phyloP scores from a whole-genome alignment of 2,329 filamentous ascomycete genomes.

The Penicillium sp. region DNA sequence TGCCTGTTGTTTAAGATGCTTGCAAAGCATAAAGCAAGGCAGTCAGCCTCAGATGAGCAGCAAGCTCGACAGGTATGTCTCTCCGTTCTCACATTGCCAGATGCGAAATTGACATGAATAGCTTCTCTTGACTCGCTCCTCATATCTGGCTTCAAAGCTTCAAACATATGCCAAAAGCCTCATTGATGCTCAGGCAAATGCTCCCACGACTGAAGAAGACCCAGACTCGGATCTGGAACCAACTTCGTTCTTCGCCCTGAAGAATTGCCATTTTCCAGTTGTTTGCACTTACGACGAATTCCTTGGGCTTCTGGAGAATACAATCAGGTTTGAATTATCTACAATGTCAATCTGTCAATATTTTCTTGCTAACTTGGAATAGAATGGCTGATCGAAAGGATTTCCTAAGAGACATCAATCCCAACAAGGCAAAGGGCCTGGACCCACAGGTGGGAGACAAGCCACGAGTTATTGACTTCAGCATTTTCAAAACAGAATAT shows the following conservation, averaged over 20 bases:
- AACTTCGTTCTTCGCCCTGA: conserved; percentile 17
- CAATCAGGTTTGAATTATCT: conserved; percentile 5
- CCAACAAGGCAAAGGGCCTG: background rate
- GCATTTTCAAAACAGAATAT: conserved; percentile 26
- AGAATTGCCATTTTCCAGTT: conserved; percentile 25
- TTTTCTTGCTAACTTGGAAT: background rate
- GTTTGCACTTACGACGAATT: conserved; percentile 31
- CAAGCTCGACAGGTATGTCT: conserved; percentile 16
- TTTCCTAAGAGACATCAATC: conserved; percentile 1
- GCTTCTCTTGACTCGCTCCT: conserved; percentile 31
- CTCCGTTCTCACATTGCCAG: background rate
- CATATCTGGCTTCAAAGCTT: conserved; percentile 26
- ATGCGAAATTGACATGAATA: conserved; percentile 3
- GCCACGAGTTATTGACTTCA: conserved; percentile 21
- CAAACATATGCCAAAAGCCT: conserved; percentile 21
- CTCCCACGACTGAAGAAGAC: background rate
- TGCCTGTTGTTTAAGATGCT: conserved; percentile 31
- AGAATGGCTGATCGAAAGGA: conserved; percentile 14
- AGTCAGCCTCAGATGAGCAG: conserved; percentile 3
- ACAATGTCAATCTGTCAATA: too few relatives aligned
- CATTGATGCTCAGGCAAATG: conserved; percentile 18
- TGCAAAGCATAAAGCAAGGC: conserved; percentile 20
- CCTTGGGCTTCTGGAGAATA: conserved; percentile 21
- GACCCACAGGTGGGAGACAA: background rate
- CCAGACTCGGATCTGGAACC: conserved; percentile 1